A percentile compares a stretch with the other conserved stretches of the same genome.
Evolutionary conservation across 768 basidiomycete genomes (phyloP).

Genomic region (Pholiota microspora): DNA sequence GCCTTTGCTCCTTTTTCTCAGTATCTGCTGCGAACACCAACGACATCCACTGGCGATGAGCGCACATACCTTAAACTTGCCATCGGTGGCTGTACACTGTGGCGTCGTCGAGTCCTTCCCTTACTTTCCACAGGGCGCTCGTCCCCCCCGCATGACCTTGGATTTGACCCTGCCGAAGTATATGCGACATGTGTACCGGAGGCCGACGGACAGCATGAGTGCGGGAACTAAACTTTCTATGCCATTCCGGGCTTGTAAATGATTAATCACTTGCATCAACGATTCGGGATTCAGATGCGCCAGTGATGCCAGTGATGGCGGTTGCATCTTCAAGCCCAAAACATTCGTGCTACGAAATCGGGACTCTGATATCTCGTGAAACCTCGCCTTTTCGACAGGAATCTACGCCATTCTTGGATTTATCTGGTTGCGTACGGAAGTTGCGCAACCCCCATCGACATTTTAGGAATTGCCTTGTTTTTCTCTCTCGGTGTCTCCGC

Average conservation of each 20-base stretch:
- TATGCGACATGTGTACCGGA: neutral
- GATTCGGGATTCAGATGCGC: neutral
- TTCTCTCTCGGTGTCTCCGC: conserved; percentile 2
- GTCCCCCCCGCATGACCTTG: neutral
- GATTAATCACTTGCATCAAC: neutral
- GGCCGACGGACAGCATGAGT: neutral
- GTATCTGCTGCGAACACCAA: neutral
- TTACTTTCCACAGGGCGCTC: neutral
- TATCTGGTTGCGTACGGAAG: neutral
- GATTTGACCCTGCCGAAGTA: conserved; percentile 4
- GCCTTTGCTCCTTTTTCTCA: conserved; percentile 3
- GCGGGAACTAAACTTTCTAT: neutral
- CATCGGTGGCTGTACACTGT: conserved; percentile 20
- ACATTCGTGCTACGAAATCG: neutral
- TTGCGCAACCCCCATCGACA: conserved; percentile 2
- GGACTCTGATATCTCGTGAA: neutral
- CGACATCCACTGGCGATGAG: neutral
- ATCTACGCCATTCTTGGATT: neutral
- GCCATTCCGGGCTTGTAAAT: neutral
- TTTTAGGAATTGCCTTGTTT: conserved; percentile 1
- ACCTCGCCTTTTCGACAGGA: neutral
- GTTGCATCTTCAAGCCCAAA: neutral
- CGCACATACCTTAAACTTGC: conserved; percentile 5
- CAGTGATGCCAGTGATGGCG: conserved; percentile 6
- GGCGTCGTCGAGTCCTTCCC: neutral